Evolutionary conservation across 1,284 basidiomycete species (phyloP).

Genomic region (Austroboletus novae-zelandiae): DNA sequence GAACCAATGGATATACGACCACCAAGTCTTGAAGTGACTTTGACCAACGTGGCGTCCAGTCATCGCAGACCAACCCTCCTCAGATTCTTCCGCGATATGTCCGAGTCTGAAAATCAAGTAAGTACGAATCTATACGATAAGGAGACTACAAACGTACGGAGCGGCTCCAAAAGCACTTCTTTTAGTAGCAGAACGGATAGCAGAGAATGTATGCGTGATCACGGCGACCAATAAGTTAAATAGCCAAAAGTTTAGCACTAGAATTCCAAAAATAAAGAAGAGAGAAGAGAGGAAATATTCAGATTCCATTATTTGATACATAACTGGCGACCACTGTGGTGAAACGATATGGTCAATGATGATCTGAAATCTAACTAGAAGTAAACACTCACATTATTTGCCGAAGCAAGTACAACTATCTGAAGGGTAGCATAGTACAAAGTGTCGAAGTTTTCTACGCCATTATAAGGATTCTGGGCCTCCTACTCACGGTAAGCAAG

Average conservation of each 20-base stretch:
- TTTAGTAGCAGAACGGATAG: slow-evolving; percentile 85
- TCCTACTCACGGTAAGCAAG: slow-evolving; percentile 41
- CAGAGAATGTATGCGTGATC: slow-evolving; percentile 93
- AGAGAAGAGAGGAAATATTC: slow-evolving; percentile 88
- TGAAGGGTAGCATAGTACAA: slow-evolving; percentile 84
- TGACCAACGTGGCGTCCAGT: too few relatives aligned
- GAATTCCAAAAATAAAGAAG: slow-evolving; percentile 84
- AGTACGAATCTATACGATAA: not conserved
- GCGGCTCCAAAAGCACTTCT: slow-evolving; percentile 92
- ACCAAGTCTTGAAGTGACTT: too few relatives aligned
- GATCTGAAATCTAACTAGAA: not conserved
- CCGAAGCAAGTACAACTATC: slow-evolving; percentile 82
- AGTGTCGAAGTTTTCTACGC: slow-evolving; percentile 87
- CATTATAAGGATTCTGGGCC: slow-evolving; percentile 64
- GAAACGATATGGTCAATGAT: not conserved
- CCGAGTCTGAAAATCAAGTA: too few relatives aligned
- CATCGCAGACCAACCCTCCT: too few relatives aligned
- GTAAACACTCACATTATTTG: slow-evolving; percentile 57
- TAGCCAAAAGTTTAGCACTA: slow-evolving; percentile 92
- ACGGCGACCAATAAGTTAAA: slow-evolving; percentile 96
- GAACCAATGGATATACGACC: too few relatives aligned
- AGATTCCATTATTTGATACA: slow-evolving; percentile 92
- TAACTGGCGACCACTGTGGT: slow-evolving; percentile 68
- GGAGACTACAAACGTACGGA: slow-evolving; percentile 41
- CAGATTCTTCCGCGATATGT: too few relatives aligned